Base-by-base conservation (phyloP, 371 early-diverging fungal species). In the Mucor irregularis region DNA sequence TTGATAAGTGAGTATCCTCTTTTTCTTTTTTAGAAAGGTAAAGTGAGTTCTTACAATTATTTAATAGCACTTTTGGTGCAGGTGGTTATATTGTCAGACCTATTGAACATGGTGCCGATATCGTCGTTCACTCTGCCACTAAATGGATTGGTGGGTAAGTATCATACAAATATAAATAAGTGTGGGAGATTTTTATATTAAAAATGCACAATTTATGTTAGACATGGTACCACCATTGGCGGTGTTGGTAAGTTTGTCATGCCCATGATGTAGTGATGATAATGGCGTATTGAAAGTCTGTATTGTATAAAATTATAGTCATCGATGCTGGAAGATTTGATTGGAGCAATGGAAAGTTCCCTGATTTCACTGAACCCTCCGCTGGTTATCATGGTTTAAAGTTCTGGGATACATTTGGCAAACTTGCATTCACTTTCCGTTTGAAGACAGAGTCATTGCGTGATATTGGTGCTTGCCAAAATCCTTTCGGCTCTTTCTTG, bases 11-110 rank as follows among this genome's bases (percentile, higher is more conserved):
- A 66, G 65, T 31, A 11, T 6, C 13, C n/a, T n/a, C n/a, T n/a
- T n/a, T n/a, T n/a, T n/a, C n/a, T n/a, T n/a, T n/a, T n/a, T n/a
- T n/a, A n/a, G n/a, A n/a, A n/a, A n/a, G n/a, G n/a, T 26, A 24
- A 25, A 43, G 3, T 6, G 17, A n/a, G 2, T 7, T 39, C 0
- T 19, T 21, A 21, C 22, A 8, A 21, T 13, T 24, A 2, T 87
- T 55, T 87, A 85, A 84, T 80, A 95, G 95, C 78, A 95, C 95
- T 0, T 94, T 94, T 63, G 96, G 94, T 58, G 88, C 90, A 53
- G 94, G 90, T 46, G 95, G 94, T n/a, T 94, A 90, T 71, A 74
- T 94, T 34, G 76, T 80, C 28, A 82, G 78, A 11, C 96, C 96
- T 14, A 86, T 95, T 59, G 88, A 90, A 16, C 87, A 92, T 67